Base-by-base conservation (phyloP, 495 filamentous ascomycete species). In the Daldinia concentrica region DNA sequence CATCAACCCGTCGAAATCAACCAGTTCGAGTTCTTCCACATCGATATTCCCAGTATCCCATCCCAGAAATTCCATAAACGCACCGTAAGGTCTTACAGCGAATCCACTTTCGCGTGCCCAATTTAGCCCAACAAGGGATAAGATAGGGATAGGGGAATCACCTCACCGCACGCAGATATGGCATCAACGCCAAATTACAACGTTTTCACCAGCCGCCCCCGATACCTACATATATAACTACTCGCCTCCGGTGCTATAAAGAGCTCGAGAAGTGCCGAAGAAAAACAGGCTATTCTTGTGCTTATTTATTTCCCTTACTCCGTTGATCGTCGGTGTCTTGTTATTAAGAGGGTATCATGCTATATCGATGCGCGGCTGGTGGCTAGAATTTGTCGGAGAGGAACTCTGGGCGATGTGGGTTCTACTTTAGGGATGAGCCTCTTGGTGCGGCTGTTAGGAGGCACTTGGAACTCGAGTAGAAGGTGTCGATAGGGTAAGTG, bases 151-250 rank as follows among this genome's bases (percentile, higher is more conserved):
- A 54, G 26, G 52, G 55, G 45, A 7, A 59, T 72, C 64, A 72
- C 69, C 69, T 72, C 69, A 67, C 59, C 45, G 54, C 11, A n/a
- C 36, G 30, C 63, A 62, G 29, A 39, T 57, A 67, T 72, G 69
- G 69, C 69, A 66, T 71, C 69, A 71, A 66, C 57, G 43, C 63
- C 51, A 65, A 22, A 59, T 72, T 39, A 64, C 43, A 55, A 72
- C 69, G 41, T 59, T 9, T 51, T 54, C 58, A 9, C 8, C 62
- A 29, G 32, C 39, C 9, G 37, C 6, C 51, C 50, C 22, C 36
- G 27, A 12, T 45, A 45, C 36, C 8, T 26, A 45, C 41, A 17
- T 45, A 19, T 17, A n/a, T n/a, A 41, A 3, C 9, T 45, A 26
- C 12, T 45, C 51, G 24, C 15, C 2, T 24, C 22, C 1, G 22